Evolutionary conservation across 257 asterid species (phyloP), one percentile per base, ranked within the genome.

Genomic region (Solanum raphanifolium): DNA sequence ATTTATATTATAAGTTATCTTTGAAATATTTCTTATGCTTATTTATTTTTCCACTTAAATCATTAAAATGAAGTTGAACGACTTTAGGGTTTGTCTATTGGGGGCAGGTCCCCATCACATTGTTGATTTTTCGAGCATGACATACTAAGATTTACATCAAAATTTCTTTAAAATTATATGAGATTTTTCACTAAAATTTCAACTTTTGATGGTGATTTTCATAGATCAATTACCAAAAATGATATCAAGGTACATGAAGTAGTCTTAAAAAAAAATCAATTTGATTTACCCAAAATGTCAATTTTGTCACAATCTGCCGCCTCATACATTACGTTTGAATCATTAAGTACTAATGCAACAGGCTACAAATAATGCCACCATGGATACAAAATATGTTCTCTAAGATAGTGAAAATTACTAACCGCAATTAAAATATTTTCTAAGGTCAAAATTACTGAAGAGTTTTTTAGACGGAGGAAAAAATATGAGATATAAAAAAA

Each of bases 261-360:
- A n/a, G 8, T 10, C 31, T 65, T 65, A 4, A 11, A 65, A 65
- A 25, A n/a, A 25, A 25, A 2, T 27, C 32, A 25, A 11, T 65
- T 65, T 12, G 18, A 25, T 10, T 25, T 10, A n/a, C 7, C 72
- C 18, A 25, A 65, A n/a, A n/a, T 11, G 34, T 25, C 99, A 62
- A 97, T 95, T 76, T 91, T 94, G 86, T 97, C 98, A 32, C 96
- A 95, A 83, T 97, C 94, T 88, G 93, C 91, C 65, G 98, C 96
- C 93, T 95, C 99, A 81, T 95, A 95, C 23, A 92, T 94, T 90
- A 60, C 13, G 27, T 60, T 60, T 21, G 66, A 55, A 55, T 55
- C 66, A 55, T 55, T 23, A 55, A 20, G 66, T 55, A 21, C 68
- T 58, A 58, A 60, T 60, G 27, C 29, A 60, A 60, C 13, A 23